Percentiles rank a stretch among this genome's conserved stretches.
These are phyloP conservation scores for Gossypium rotundifolium DNA, from an alignment of 345 rosid genomes.

Conservation along the genomic window DNA sequence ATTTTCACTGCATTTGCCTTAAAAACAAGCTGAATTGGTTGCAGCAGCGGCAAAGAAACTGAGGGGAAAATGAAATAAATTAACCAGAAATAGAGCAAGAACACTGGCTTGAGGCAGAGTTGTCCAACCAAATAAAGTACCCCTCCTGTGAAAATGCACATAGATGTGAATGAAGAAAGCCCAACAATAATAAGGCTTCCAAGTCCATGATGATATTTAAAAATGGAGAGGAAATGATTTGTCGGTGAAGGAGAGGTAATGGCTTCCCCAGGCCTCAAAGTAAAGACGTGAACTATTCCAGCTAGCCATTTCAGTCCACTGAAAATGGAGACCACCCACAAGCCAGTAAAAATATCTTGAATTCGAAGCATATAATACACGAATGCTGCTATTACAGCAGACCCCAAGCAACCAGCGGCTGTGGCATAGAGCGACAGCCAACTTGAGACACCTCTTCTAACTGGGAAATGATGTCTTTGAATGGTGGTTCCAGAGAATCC, in stretches of 20 bases:
- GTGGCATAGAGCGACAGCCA: conserved; percentile 53
- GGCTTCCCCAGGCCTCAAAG: conserved; percentile 21
- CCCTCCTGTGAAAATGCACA: conserved; percentile 50
- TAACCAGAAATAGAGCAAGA: conserved; percentile 39
- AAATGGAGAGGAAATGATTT: conserved; percentile 31
- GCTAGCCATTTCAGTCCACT: conserved; percentile 53
- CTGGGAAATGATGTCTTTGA: conserved; percentile 19
- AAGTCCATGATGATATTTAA: conserved; percentile 38
- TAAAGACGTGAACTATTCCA: conserved; percentile 29
- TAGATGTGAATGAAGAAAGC: conserved; percentile 47
- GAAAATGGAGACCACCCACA: conserved; percentile 62
- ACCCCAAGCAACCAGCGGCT: conserved; percentile 42
- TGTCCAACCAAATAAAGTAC: conserved; percentile 37
- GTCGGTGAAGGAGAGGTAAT: conserved; percentile 8
- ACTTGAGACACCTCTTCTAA: conserved; percentile 33
- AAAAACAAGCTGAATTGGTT: conserved; percentile 33
- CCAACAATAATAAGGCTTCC: conserved; percentile 35
- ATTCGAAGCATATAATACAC: conserved; percentile 45
- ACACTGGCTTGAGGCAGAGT: conserved; percentile 36
- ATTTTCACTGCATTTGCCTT: conserved; percentile 41
- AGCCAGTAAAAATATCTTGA: conserved; percentile 21
- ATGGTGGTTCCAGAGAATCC: conserved; percentile 33
- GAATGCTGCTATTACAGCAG: conserved; percentile 45
- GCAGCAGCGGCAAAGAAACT: conserved; percentile 39
- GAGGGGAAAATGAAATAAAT: conserved; percentile 46